Evolutionary conservation across 176 grass and related monocot species (phyloP).

Genomic region (Carex scoparia): DNA sequence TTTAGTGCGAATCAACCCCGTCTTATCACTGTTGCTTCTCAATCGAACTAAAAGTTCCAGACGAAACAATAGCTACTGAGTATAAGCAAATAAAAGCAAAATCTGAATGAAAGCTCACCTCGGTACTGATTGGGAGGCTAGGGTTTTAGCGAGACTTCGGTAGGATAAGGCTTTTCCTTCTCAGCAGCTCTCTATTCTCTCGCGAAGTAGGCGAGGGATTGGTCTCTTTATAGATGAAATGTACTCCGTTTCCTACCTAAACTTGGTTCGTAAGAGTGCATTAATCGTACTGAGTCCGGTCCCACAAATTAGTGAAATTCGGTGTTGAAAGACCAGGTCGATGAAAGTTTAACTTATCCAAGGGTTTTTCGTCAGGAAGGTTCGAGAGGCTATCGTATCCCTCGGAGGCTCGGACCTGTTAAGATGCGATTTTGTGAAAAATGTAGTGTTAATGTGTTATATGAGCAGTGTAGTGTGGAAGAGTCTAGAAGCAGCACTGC

Average conservation of each 20-base stretch:
- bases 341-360: neutral
- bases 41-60: neutral
- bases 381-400: conserved; percentile 23
- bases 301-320: neutral
- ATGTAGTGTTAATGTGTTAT: neutral
- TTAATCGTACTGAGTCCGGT: neutral
- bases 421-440: neutral
- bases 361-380: conserved; percentile 33
- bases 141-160: conserved; percentile 27
- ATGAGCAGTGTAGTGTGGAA: conserved; percentile 4
- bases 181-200: neutral
- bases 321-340: neutral
- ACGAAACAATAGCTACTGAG: neutral
- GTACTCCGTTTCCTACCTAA: neutral
- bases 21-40: neutral
- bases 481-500: conserved; percentile 16
- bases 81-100: neutral
- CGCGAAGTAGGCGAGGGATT: conserved; percentile 9
- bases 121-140: neutral
- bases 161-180: conserved; percentile 13
- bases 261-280: neutral
- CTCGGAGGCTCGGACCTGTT: conserved; percentile 22
- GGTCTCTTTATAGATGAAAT: conserved; percentile 31
- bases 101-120: conserved; percentile 17
- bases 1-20: neutral